These are phyloP conservation scores for Penicillium sp. DNA, from an alignment of 2,329 filamentous ascomycete genomes.

Conservation along the genomic window DNA sequence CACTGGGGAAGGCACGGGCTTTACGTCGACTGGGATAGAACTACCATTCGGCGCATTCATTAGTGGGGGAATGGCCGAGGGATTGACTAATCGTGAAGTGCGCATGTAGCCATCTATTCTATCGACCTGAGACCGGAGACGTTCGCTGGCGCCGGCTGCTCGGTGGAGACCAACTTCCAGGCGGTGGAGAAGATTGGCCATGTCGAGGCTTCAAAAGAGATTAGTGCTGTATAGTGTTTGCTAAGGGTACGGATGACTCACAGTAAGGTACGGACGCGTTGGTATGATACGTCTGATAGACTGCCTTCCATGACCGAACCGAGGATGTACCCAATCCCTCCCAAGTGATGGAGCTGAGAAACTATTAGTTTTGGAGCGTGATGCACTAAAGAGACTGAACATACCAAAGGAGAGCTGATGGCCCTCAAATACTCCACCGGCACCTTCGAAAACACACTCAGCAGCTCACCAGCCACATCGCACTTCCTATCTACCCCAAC, in stretches of 20 bases:
- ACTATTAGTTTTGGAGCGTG: background rate
- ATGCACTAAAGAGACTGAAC: background rate
- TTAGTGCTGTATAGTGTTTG: background rate
- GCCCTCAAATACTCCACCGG: conserved; percentile 48
- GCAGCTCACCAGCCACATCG: conserved; percentile 46
- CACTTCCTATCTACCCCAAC: conserved; percentile 47
- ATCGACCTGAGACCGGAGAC: conserved; percentile 43
- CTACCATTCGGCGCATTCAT: conserved; percentile 6
- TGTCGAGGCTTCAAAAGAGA: conserved; percentile 28
- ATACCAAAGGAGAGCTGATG: conserved; percentile 49
- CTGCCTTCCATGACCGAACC: conserved; percentile 48
- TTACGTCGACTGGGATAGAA: conserved; percentile 1
- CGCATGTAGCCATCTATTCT: conserved; percentile 49
- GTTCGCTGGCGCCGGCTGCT: conserved; percentile 40
- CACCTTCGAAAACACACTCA: conserved; percentile 46
- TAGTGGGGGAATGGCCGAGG: conserved; percentile 8
- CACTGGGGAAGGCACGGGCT: conserved; percentile 5
- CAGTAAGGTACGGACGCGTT: conserved; percentile 43
- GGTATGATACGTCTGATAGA: conserved; percentile 45
- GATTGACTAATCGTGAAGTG: conserved; percentile 18
- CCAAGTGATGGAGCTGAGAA: conserved; percentile 47
- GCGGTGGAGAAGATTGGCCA: conserved; percentile 48
- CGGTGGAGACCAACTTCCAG: conserved; percentile 46
- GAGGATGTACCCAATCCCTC: conserved; percentile 52
- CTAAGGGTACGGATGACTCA: conserved; percentile 13